Conservation (phyloP, 1,284 basidiomycete species). For the Sporisorium exsertum region DNA sequence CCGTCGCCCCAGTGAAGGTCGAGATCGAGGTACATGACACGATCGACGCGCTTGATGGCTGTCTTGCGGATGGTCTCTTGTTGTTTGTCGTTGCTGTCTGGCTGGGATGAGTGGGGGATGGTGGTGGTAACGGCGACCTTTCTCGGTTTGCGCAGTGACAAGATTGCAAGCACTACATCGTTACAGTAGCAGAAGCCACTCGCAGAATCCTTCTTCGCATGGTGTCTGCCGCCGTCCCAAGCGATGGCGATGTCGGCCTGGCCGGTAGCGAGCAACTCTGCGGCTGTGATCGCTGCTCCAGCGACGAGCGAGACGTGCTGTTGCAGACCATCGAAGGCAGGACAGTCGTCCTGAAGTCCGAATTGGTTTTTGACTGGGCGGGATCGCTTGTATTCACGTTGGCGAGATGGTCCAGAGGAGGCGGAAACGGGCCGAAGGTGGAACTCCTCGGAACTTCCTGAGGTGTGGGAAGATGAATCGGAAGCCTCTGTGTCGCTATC, state of each 20-base stretch:
- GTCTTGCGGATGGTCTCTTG: conserved; percentile 23
- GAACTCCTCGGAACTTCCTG: conserved; percentile 7
- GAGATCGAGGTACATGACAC: conserved; percentile 80
- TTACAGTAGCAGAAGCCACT: conserved; percentile 91
- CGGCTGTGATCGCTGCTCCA: conserved; percentile 81
- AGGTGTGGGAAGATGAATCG: not conserved
- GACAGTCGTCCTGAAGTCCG: conserved; percentile 85
- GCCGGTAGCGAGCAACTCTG: conserved; percentile 75
- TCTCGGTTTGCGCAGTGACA: conserved; percentile 33
- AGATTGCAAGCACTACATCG: conserved; percentile 80
- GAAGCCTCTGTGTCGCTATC: conserved; percentile 4
- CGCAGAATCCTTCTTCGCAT: conserved; percentile 45
- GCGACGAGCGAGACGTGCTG: conserved; percentile 80
- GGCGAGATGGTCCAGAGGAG: conserved; percentile 9
- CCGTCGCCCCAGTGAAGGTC: conserved; percentile 93
- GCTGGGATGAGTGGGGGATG: not conserved
- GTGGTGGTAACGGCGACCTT: conserved; percentile 19
- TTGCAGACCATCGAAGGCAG: conserved; percentile 78
- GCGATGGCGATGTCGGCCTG: conserved; percentile 77
- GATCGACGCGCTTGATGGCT: conserved; percentile 37
- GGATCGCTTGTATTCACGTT: conserved; percentile 26
- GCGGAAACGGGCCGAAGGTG: conserved; percentile 18
- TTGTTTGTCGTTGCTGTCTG: not conserved
- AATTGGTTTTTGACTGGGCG: conserved; percentile 68
- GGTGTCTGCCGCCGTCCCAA: conserved; percentile 80